A percentile compares a stretch with the other conserved stretches of the same genome.
These are phyloP conservation scores for Patellifolia procumbens DNA, from an alignment of 179 eudicot species.

Conservation along the genomic window DNA sequence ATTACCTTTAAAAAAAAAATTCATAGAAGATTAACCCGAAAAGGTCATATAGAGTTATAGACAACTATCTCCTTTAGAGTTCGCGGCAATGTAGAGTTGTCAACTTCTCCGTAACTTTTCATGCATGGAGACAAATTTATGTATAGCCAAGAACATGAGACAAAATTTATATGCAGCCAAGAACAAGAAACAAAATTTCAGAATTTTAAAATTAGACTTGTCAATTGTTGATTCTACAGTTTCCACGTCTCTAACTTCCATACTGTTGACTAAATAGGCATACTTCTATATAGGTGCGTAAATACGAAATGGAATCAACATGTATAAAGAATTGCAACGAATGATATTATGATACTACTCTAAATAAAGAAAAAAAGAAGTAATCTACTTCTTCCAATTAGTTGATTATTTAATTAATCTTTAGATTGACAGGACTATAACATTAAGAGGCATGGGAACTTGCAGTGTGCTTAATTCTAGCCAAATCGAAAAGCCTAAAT, in stretches of 20 bases:
- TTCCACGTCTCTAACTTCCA: conserved; percentile 27
- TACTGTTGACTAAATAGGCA: conserved; percentile 9
- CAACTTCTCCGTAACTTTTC: conserved; percentile 13
- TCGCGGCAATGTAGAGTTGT: conserved; percentile 12
- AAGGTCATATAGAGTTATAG: neutral
- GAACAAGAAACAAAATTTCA: conserved; percentile 6
- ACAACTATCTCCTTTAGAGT: neutral
- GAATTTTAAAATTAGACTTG: conserved; percentile 15
- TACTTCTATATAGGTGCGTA: conserved; percentile 11
- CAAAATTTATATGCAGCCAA: neutral
- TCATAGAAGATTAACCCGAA: neutral
- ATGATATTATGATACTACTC: neutral
- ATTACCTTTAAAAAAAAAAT: too few relatives aligned
- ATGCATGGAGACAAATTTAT: conserved; percentile 7
- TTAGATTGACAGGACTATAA: too few relatives aligned
- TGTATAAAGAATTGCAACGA: neutral
- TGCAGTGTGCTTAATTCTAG: too few relatives aligned
- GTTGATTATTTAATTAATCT: too few relatives aligned
- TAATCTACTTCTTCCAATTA: too few relatives aligned
- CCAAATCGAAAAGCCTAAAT: too few relatives aligned
- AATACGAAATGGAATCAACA: neutral
- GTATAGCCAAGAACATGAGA: too few relatives aligned
- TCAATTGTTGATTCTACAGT: neutral
- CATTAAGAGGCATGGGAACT: too few relatives aligned
- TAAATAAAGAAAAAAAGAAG: neutral